Evolutionary conservation across 2,329 filamentous ascomycete species (phyloP).

Genomic region (Apiospora kogelbergensis): DNA sequence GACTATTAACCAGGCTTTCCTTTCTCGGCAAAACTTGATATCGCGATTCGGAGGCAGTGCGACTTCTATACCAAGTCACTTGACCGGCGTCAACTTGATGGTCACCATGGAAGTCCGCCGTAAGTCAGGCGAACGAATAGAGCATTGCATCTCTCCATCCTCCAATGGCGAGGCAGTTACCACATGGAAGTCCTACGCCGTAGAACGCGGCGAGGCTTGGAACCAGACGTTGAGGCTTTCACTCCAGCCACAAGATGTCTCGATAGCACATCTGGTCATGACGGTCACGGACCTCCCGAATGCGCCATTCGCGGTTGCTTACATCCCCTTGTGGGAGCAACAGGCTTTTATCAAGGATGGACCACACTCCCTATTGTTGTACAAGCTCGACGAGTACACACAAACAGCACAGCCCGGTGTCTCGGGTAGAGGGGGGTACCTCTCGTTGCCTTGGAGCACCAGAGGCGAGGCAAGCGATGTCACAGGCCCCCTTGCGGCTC

Average conservation of each 20-base stretch:
- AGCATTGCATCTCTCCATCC: slow-evolving; percentile 82
- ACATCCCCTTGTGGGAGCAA: slow-evolving; percentile 91
- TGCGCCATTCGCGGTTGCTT: slow-evolving; percentile 85
- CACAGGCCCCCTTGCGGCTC: slow-evolving; percentile 75
- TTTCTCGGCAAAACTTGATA: slow-evolving; percentile 73
- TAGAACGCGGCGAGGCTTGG: slow-evolving; percentile 80
- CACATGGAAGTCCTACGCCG: slow-evolving; percentile 83
- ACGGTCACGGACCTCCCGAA: slow-evolving; percentile 84
- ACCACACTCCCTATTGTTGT: slow-evolving; percentile 75
- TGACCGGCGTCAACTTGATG: slow-evolving; percentile 75
- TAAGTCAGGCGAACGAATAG: slow-evolving; percentile 75
- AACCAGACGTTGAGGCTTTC: slow-evolving; percentile 82
- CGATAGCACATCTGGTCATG: slow-evolving; percentile 82
- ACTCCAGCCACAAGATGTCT: slow-evolving; percentile 76
- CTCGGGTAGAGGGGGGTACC: slow-evolving; percentile 79
- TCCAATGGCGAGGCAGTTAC: slow-evolving; percentile 79
- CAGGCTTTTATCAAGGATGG: slow-evolving; percentile 89
- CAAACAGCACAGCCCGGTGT: slow-evolving; percentile 62
- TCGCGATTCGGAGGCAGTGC: slow-evolving; percentile 72
- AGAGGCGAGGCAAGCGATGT: slow-evolving; percentile 70
- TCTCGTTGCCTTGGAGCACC: slow-evolving; percentile 78
- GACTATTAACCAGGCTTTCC: slow-evolving; percentile 75
- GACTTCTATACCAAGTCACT: slow-evolving; percentile 62
- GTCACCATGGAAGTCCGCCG: slow-evolving; percentile 86
- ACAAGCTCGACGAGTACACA: slow-evolving; percentile 90